Evolutionary conservation across 1,139 yeast species (phyloP).

Genomic region (Blastobotrys elegans): DNA sequence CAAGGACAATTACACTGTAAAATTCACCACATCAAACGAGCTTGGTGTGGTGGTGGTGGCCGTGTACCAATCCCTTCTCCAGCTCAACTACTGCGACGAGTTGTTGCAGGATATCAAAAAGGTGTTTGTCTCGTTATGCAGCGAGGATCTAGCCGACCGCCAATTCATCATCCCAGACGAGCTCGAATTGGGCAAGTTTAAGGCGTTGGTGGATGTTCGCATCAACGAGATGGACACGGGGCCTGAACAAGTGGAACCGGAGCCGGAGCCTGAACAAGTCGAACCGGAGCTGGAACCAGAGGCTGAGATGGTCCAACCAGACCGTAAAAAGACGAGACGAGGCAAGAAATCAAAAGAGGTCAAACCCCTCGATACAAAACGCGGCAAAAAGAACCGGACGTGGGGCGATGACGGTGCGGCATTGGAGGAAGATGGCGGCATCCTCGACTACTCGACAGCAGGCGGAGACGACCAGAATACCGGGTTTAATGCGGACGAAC

Average conservation of each 20-base stretch:
- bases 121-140: slow-evolving; percentile 32
- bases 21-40: slow-evolving; percentile 34
- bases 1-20: slow-evolving; percentile 35
- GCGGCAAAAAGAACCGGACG: slow-evolving; percentile 38
- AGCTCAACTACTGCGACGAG: slow-evolving; percentile 34
- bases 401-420: slow-evolving; percentile 50
- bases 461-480: slow-evolving; percentile 26
- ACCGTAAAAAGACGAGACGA: slow-evolving; percentile 28
- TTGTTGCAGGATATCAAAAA: slow-evolving; percentile 32
- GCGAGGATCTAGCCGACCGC: slow-evolving; percentile 23
- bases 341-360: slow-evolving; percentile 22
- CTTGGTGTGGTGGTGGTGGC: slow-evolving; percentile 34
- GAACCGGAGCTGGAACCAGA: slow-evolving; percentile 2
- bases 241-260: neutral
- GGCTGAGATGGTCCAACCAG: slow-evolving; percentile 5
- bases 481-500: slow-evolving; percentile 39
- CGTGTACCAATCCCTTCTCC: slow-evolving; percentile 35
- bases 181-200: slow-evolving; percentile 29
- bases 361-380: slow-evolving; percentile 6
- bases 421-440: slow-evolving; percentile 39
- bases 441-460: slow-evolving; percentile 41
- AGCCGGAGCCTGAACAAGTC: slow-evolving; percentile 2
- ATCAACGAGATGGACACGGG: slow-evolving; percentile 26
- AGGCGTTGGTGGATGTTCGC: slow-evolving; percentile 33
- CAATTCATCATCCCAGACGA: slow-evolving; percentile 20